Conservation (phyloP, 2,329 filamentous ascomycete genomes). For the Exophiala xenobiotica region DNA sequence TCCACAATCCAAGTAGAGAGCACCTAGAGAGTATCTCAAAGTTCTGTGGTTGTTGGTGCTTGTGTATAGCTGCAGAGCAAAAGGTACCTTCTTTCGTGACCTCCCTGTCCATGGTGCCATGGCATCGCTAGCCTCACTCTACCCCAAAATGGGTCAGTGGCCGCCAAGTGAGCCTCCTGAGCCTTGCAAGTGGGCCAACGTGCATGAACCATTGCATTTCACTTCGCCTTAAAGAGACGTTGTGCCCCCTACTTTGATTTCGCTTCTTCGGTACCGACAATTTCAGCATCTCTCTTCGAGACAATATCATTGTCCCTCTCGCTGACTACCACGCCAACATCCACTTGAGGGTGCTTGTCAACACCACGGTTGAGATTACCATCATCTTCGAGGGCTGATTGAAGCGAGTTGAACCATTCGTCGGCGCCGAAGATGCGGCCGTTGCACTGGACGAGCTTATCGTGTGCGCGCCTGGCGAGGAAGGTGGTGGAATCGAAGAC, state of each 20-base stretch:
- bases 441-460: conserved; percentile 4
- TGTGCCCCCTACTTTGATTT: conserved; percentile 12
- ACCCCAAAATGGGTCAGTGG: conserved; percentile 10
- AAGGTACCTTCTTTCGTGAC: no score
- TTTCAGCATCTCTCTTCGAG: background rate
- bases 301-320: conserved; percentile 5
- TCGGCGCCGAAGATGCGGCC: conserved; percentile 6
- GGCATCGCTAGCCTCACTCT: background rate
- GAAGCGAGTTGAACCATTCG: conserved; percentile 7
- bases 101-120: background rate
- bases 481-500: conserved; percentile 4
- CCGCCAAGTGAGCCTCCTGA: no score
- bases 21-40: no score
- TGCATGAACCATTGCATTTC: conserved; percentile 21
- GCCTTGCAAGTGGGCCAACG: conserved; percentile 18
- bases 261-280: conserved; percentile 15
- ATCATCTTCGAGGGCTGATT: conserved; percentile 3
- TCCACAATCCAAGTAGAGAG: no score
- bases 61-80: no score
- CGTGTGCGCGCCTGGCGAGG: background rate
- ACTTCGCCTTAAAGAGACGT: background rate
- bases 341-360: conserved; percentile 10
- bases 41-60: no score
- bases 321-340: conserved; percentile 3
- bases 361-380: conserved; percentile 4